Evolutionary conservation across 257 asterid species (phyloP).

Genomic region (Prunella vulgaris): DNA sequence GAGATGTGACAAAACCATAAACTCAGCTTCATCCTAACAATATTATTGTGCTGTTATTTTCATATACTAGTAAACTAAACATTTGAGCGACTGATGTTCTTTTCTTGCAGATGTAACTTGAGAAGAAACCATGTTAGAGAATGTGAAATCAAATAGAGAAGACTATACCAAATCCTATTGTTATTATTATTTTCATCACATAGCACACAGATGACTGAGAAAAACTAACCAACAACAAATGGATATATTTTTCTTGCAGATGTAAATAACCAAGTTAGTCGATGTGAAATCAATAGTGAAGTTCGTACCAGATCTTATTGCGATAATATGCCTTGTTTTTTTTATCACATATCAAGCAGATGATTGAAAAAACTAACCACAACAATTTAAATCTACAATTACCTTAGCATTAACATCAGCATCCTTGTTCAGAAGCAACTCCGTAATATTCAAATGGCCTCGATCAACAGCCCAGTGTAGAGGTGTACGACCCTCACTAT

Average conservation of each 20-base stretch:
- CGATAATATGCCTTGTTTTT: background rate
- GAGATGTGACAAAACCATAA: background rate
- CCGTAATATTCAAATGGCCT: conserved; percentile 63
- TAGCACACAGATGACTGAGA: background rate
- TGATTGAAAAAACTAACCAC: background rate
- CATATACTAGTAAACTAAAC: background rate
- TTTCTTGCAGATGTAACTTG: background rate
- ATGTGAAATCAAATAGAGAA: background rate
- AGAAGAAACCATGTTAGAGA: background rate
- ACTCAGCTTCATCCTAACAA: background rate
- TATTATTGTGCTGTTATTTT: background rate
- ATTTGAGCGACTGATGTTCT: background rate
- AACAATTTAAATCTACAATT: conserved; percentile 5
- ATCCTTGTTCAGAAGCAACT: conserved; percentile 61
- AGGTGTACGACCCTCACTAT: conserved; percentile 96
- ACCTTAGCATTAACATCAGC: conserved; percentile 90
- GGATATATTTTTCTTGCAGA: background rate
- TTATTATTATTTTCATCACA: background rate
- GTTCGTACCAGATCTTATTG: background rate
- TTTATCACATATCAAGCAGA: background rate
- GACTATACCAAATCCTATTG: background rate
- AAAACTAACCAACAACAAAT: background rate
- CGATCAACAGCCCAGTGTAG: conserved; percentile 99
- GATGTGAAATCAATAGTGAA: background rate
- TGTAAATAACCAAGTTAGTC: background rate